phyloP scores from a whole-genome alignment of 805 yeast genomes.

The Kodamaea leandrae region DNA sequence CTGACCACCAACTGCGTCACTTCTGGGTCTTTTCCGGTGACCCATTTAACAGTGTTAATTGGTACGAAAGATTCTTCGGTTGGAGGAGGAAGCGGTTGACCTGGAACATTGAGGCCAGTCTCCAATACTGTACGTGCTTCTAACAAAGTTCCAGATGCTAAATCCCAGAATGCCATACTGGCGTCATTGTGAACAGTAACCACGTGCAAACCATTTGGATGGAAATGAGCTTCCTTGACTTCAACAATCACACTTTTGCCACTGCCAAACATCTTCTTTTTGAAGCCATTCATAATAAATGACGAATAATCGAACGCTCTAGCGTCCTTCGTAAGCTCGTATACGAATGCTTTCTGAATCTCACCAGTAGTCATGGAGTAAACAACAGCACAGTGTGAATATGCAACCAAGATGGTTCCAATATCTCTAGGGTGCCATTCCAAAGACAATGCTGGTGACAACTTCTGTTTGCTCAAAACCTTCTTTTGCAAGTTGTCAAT shows the following conservation, averaged over 20 bases:
- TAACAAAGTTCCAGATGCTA: constrained; percentile 66
- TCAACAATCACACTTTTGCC: constrained; percentile 34
- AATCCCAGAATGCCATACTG: constrained; percentile 90
- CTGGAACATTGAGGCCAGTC: constrained; percentile 58
- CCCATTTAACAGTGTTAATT: constrained; percentile 66
- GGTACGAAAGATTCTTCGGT: constrained; percentile 27
- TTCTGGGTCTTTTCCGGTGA: constrained; percentile 78
- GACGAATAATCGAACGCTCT: constrained; percentile 51
- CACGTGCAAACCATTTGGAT: constrained; percentile 88
- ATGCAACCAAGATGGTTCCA: constrained; percentile 72
- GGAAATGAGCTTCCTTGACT: constrained; percentile 63
- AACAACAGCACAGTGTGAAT: constrained; percentile 63
- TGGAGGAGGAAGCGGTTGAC: constrained; percentile 20
- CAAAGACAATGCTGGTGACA: constrained; percentile 64
- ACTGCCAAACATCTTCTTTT: constrained; percentile 39
- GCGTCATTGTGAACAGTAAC: constrained; percentile 80
- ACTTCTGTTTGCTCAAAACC: constrained; percentile 52
- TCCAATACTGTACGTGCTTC: constrained; percentile 74
- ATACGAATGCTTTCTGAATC: constrained; percentile 55
- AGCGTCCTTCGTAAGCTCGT: constrained; percentile 63
- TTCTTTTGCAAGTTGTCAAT: constrained; percentile 69
- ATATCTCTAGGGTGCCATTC: constrained; percentile 89
- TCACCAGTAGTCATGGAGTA: constrained; percentile 64
- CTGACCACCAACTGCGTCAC: constrained; percentile 68
- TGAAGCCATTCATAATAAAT: constrained; percentile 35